Evolutionary conservation across 352 stramenopile genomes (phyloP), one percentile per base, ranked within the genome.

Genomic region (Phytophthora palmivora): DNA sequence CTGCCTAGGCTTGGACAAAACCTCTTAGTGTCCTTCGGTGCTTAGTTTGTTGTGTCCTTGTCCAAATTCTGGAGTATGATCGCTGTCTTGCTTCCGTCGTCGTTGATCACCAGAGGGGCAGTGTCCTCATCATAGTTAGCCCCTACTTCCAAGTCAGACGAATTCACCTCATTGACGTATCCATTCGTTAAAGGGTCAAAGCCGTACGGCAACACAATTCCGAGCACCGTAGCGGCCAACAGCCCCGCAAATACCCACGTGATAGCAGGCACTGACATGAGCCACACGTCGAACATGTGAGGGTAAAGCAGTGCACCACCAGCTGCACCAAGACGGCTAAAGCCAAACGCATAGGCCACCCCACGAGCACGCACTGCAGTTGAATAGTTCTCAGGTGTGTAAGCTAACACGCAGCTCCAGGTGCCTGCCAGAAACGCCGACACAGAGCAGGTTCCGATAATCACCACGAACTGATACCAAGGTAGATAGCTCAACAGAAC

Each of bases 241-340:
- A 61, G 15, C 16, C 56, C 62, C 4, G 62, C 67, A 38, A 76
- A 76, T 11, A 70, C 44, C 67, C 67, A 76, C n/a, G 56, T 63
- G 28, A 76, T 63, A 18, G 34, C 36, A 26, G 39, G 43, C 42
- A 72, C 58, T 11, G 67, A 76, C 67, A 72, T 52, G 9, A 70
- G 26, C 67, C 62, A 72, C 46, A 72, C 62, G 24, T 72, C 63
- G 28, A 70, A 76, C 62, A 76, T 72, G 46, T 67, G 63, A 33
- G 67, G 63, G 26, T 70, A 76, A n/a, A 76, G 43, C 15, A 72
- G 14, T 1, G 51, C 54, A 34, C 67, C 62, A 19, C 52, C 46
- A 15, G 61, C 30, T n/a, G 53, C 63, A 5, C 62, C 52, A 33
- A 62, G 32, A 16, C 67, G 48, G 14, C 67, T 68, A 18, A 61